A percentile compares a stretch with the other conserved stretches of the same genome.
Evolutionary conservation across 768 basidiomycete genomes (phyloP).

Genomic region (Leccinum disarticulatum): DNA sequence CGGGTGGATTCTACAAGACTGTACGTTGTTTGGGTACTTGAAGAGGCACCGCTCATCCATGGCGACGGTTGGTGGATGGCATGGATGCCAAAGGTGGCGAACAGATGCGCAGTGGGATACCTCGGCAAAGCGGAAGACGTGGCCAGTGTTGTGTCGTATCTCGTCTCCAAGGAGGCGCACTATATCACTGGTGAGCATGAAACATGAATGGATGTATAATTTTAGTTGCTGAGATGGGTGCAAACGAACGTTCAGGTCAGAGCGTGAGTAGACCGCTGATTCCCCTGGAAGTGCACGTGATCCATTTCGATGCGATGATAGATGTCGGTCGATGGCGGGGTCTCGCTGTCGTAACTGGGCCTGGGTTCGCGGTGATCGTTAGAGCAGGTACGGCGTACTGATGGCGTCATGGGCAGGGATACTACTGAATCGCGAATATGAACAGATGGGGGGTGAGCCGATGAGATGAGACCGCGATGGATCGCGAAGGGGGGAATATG

Average conservation of each 20-base stretch:
- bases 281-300: constrained; percentile 6
- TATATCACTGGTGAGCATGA: constrained; percentile 29
- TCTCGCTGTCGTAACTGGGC: constrained; percentile 13
- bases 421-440: constrained; percentile 7
- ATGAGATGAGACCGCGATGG: constrained; percentile 20
- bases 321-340: constrained; percentile 15
- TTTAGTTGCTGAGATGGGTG: neutral
- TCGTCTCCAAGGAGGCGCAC: constrained; percentile 31
- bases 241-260: neutral
- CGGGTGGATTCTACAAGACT: neutral
- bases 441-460: neutral
- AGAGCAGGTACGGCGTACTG: neutral
- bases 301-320: neutral
- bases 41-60: neutral
- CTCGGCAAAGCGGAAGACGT: constrained; percentile 21
- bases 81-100: neutral
- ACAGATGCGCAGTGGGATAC: constrained; percentile 8
- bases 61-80: neutral
- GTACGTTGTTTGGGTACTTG: neutral
- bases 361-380: neutral
- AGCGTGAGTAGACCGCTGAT: constrained; percentile 1
- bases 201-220: neutral
- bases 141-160: constrained; percentile 30
- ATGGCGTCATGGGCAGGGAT: neutral
- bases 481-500: constrained; percentile 16